Evolutionary conservation across 75 land plant genomes (phyloP).

Genomic region (Selaginella moellendorffii): DNA sequence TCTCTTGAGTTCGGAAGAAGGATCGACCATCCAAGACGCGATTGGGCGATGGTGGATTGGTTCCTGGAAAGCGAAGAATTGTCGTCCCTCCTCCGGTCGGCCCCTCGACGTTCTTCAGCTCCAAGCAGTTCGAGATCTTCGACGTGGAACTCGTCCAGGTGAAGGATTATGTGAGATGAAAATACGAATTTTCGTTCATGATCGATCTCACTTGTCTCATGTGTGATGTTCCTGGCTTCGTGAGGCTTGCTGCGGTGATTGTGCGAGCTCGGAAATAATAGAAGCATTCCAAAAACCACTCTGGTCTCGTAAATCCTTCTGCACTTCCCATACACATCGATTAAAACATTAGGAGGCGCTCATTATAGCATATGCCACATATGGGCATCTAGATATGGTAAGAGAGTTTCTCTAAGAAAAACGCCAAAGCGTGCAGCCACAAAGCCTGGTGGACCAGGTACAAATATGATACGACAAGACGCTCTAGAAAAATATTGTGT

Average conservation of each 20-base stretch:
- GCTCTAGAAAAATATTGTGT: not conserved
- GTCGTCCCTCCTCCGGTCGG: slow-evolving; percentile 97
- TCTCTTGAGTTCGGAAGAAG: slow-evolving; percentile 85
- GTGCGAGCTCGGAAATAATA: not conserved
- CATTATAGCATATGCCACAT: not conserved
- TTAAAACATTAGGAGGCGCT: not conserved
- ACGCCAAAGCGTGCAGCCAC: not conserved
- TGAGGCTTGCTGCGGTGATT: not conserved
- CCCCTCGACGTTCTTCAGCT: slow-evolving; percentile 91
- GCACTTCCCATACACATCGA: not conserved
- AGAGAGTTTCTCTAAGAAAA: not conserved
- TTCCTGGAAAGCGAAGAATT: slow-evolving; percentile 85
- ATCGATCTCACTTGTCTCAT: too few species aligned
- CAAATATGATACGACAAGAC: not conserved
- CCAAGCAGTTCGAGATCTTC: slow-evolving; percentile 93
- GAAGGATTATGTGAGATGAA: slow-evolving; percentile 58
- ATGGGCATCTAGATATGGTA: not conserved
- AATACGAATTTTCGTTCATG: slow-evolving; percentile 22
- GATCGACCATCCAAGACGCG: slow-evolving; percentile 76
- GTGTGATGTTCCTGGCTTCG: not conserved
- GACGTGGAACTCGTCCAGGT: slow-evolving; percentile 70
- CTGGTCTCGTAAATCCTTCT: not conserved
- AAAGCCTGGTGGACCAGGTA: not conserved
- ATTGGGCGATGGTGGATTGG: slow-evolving; percentile 62
- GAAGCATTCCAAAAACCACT: not conserved